A percentile compares a stretch with the other conserved stretches of the same genome.
phyloP scores from a whole-genome alignment of 371 early-diverging fungal genomes.

The Mortierella sp. region DNA sequence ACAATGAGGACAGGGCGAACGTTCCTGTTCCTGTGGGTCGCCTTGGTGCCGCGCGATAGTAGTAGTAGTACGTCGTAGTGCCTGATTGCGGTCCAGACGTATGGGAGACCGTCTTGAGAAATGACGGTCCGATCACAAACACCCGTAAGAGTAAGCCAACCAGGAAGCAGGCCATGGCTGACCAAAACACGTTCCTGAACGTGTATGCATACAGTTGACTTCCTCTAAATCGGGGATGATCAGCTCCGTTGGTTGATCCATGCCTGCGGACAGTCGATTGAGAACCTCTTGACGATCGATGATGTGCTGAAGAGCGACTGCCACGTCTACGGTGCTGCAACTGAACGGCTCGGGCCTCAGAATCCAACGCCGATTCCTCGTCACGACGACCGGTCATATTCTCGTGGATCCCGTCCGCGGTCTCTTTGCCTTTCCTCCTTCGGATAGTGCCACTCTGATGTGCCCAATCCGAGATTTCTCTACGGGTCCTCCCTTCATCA shows the following conservation, averaged over 20 bases:
- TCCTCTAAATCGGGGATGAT: conserved; percentile 49
- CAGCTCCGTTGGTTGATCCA: conserved; percentile 48
- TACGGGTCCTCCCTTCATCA: not conserved
- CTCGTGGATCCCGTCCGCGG: not conserved
- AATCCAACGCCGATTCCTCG: not conserved
- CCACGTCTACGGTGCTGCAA: conserved; percentile 9
- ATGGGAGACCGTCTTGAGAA: conserved; percentile 29
- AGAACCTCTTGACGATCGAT: not conserved
- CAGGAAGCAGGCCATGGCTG: conserved; percentile 35
- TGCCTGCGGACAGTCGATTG: conserved; percentile 4
- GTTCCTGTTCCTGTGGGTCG: not conserved
- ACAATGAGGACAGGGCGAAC: not conserved
- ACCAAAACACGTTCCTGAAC: conserved; percentile 49
- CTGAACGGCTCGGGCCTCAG: not conserved
- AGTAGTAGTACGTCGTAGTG: conserved; percentile 44
- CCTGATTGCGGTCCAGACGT: not conserved
- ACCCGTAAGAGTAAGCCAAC: conserved; percentile 33
- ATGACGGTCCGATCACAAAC: conserved; percentile 52
- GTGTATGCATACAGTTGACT: conserved; percentile 43
- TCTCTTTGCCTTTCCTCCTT: conserved; percentile 14
- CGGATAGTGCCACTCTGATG: conserved; percentile 13
- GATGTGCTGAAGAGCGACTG: conserved; percentile 18
- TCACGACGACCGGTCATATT: not conserved
- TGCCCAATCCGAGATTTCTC: conserved; percentile 10
- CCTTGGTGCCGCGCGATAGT: conserved; percentile 24